Evolutionary conservation across 2,329 filamentous ascomycete species (phyloP).

Genomic region (Verruconis gallopava): DNA sequence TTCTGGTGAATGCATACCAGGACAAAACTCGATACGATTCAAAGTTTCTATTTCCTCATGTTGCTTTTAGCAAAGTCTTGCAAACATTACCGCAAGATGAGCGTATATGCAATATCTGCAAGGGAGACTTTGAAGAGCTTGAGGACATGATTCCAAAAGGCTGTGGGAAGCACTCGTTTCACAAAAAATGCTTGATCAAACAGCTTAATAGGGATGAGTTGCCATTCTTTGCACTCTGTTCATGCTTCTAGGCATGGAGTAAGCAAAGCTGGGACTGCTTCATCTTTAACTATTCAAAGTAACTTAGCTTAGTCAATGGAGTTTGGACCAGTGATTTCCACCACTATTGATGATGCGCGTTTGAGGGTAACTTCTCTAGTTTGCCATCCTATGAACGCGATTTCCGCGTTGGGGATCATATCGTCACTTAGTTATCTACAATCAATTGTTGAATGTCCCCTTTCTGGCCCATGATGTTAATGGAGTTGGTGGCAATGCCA

Average conservation of each 20-base stretch:
- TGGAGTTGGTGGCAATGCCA: neutral
- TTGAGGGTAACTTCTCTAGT: neutral
- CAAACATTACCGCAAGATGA: slow-evolving; percentile 4
- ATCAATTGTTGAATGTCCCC: neutral
- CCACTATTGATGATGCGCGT: slow-evolving; percentile 1
- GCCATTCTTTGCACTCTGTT: slow-evolving; percentile 1
- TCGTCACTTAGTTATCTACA: slow-evolving; percentile 1
- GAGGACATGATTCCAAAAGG: slow-evolving; percentile 3
- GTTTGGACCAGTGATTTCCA: neutral
- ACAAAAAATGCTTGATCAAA: slow-evolving; percentile 2
- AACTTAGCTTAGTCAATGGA: slow-evolving; percentile 3
- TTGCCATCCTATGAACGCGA: neutral
- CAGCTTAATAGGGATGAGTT: slow-evolving; percentile 1
- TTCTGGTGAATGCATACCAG: neutral
- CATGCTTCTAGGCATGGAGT: neutral
- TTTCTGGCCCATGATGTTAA: neutral
- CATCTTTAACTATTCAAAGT: neutral
- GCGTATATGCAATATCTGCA: slow-evolving; percentile 1
- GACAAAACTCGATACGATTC: slow-evolving; percentile 1
- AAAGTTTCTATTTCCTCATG: slow-evolving; percentile 2
- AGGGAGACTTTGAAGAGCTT: slow-evolving; percentile 1
- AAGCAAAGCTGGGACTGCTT: neutral
- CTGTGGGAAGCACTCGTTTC: slow-evolving; percentile 2
- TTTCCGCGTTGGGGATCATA: neutral
- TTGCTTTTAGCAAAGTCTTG: slow-evolving; percentile 3